These are phyloP conservation scores for Yamadazyma atlantica DNA, from an alignment of 1,139 yeast species.

Conservation along the genomic window DNA sequence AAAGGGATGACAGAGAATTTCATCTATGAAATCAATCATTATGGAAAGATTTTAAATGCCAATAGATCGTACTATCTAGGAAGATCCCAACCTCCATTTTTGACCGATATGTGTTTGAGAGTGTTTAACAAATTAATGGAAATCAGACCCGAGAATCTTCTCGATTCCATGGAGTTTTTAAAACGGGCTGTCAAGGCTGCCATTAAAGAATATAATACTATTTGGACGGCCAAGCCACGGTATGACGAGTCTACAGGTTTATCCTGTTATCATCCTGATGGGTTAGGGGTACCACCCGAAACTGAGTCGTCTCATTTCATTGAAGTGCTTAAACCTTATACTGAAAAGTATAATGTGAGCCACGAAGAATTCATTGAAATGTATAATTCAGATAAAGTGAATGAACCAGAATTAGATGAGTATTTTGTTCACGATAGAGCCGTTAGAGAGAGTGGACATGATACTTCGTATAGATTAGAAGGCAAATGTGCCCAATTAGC, in stretches of 20 bases:
- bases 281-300: constrained; percentile 93
- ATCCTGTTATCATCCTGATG: constrained; percentile 89
- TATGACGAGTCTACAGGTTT: constrained; percentile 74
- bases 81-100: constrained; percentile 96
- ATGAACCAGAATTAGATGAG: constrained; percentile 80
- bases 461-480: constrained; percentile 87
- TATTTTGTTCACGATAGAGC: constrained; percentile 93
- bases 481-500: constrained; percentile 89
- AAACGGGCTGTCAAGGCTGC: constrained; percentile 71
- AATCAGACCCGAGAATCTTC: constrained; percentile 31
- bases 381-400: constrained; percentile 66
- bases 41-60: constrained; percentile 92
- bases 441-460: constrained; percentile 96
- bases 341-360: constrained; percentile 58
- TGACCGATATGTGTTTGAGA: constrained; percentile 86
- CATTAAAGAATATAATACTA: constrained; percentile 77
- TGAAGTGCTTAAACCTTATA: constrained; percentile 67
- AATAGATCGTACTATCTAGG: constrained; percentile 89
- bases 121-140: constrained; percentile 62
- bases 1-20: constrained; percentile 93
- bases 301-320: constrained; percentile 90
- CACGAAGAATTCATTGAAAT: constrained; percentile 68
- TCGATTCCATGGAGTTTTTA: constrained; percentile 57
- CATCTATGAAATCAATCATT: constrained; percentile 83
- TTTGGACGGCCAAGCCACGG: constrained; percentile 80